Conservation (phyloP, 805 yeast species). For the Yarrowia alimentaria region DNA sequence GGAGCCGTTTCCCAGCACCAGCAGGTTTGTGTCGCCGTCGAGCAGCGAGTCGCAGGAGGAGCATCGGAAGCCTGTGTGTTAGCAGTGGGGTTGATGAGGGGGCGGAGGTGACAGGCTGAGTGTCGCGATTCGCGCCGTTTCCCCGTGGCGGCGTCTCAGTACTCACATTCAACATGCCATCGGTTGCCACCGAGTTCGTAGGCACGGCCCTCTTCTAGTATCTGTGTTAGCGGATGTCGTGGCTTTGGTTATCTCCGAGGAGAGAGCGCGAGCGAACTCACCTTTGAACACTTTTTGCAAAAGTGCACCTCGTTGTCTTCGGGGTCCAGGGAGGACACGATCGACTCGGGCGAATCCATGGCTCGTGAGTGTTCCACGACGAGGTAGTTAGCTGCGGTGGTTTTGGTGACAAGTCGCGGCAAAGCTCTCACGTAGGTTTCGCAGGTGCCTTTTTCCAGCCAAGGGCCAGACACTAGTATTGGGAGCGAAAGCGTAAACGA, state of each 20-base stretch:
- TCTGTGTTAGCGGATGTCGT: constrained; percentile 35
- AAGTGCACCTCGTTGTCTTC: constrained; percentile 34
- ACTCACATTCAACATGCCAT: constrained; percentile 85
- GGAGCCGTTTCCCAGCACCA: constrained; percentile 90
- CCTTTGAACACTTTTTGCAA: constrained; percentile 35
- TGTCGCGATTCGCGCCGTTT: not conserved
- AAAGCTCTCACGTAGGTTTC: too few species aligned
- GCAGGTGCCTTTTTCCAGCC: too few species aligned
- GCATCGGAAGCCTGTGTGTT: constrained; percentile 61
- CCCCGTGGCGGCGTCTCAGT: too few species aligned
- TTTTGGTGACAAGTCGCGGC: too few species aligned
- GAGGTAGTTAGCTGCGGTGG: too few species aligned
- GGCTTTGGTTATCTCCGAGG: too few species aligned
- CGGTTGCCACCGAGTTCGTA: constrained; percentile 83
- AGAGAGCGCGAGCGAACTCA: too few species aligned
- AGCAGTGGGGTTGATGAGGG: too few species aligned
- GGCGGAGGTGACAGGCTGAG: not conserved
- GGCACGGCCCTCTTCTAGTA: constrained; percentile 87
- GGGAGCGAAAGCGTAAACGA: too few species aligned
- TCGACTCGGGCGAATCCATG: constrained; percentile 27
- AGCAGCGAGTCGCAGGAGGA: constrained; percentile 74
- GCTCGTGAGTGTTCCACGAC: constrained; percentile 1
- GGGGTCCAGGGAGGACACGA: constrained; percentile 24
- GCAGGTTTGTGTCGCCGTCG: constrained; percentile 84
- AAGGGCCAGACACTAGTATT: too few species aligned